A percentile compares a stretch with the other conserved stretches of the same genome.
phyloP scores from a whole-genome alignment of 257 asterid species.

The Henckelia pumila region DNA sequence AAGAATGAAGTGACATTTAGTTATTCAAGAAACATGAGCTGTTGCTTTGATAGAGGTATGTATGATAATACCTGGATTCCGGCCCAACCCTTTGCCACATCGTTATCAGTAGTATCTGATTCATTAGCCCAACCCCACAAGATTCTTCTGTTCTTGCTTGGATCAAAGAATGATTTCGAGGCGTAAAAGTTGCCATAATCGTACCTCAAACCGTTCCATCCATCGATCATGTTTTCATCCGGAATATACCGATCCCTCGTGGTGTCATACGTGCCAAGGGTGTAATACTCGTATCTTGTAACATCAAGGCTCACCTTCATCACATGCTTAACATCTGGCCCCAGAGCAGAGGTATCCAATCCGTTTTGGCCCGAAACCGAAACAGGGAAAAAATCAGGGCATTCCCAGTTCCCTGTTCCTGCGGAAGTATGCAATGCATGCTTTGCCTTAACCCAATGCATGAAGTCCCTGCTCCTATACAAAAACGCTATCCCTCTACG shows the following conservation, averaged over 20 bases:
- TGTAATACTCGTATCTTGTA: slow-evolving; percentile 50
- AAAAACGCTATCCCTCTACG: slow-evolving; percentile 46
- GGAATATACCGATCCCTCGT: slow-evolving; percentile 40
- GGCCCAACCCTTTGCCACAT: slow-evolving; percentile 65
- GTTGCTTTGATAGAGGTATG: neutral
- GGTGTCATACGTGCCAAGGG: slow-evolving; percentile 45
- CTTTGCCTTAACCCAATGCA: slow-evolving; percentile 45
- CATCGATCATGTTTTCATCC: slow-evolving; percentile 49
- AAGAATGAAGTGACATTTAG: neutral
- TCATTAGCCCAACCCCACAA: slow-evolving; percentile 85
- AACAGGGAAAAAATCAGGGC: slow-evolving; percentile 76
- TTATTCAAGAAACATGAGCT: neutral
- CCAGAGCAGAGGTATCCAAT: slow-evolving; percentile 47
- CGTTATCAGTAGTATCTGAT: slow-evolving; percentile 42
- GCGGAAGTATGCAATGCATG: slow-evolving; percentile 47
- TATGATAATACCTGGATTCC: slow-evolving; percentile 45
- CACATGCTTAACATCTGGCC: slow-evolving; percentile 46
- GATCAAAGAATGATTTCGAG: slow-evolving; percentile 70
- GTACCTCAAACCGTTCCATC: slow-evolving; percentile 49
- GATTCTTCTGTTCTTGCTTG: slow-evolving; percentile 48
- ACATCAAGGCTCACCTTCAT: slow-evolving; percentile 64
- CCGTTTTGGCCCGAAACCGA: slow-evolving; percentile 31
- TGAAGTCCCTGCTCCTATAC: slow-evolving; percentile 56
- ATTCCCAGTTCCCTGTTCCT: slow-evolving; percentile 63
- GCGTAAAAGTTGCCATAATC: slow-evolving; percentile 82